A percentile compares a stretch with the other conserved stretches of the same genome.
These are phyloP conservation scores for Fraxinus paxiana DNA, from an alignment of 305 asterid genomes.

Conservation along the genomic window DNA sequence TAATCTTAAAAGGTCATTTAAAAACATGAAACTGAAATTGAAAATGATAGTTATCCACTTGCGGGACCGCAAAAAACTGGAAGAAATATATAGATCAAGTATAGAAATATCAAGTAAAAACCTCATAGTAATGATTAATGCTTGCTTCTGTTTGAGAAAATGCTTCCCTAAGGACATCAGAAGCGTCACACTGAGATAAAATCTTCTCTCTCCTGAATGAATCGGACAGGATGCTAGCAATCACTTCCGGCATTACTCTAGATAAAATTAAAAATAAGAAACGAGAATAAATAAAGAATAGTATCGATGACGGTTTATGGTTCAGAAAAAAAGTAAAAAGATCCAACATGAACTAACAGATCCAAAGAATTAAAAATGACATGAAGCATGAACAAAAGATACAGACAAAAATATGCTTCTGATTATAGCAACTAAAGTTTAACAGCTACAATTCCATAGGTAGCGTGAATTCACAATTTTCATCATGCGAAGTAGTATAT, in stretches of 20 bases:
- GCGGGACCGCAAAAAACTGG: conserved; percentile 5
- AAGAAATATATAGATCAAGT: conserved; percentile 17
- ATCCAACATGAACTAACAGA: neutral
- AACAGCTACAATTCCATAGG: conserved; percentile 4
- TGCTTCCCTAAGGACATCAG: conserved; percentile 93
- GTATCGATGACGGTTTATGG: neutral
- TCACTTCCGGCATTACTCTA: conserved; percentile 86
- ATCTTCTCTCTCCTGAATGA: conserved; percentile 64
- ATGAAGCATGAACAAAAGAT: conserved; percentile 10
- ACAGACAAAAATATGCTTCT: conserved; percentile 17
- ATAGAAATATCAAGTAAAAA: conserved; percentile 31
- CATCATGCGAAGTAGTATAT: neutral
- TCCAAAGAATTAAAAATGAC: neutral
- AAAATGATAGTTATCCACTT: conserved; percentile 12
- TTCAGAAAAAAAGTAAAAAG: neutral
- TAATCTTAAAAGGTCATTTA: neutral
- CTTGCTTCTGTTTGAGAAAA: conserved; percentile 77
- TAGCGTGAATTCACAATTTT: conserved; percentile 3
- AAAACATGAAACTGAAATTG: neutral
- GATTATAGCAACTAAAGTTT: conserved; percentile 2
- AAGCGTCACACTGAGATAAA: conserved; percentile 60
- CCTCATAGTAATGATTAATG: conserved; percentile 86
- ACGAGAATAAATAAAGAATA: conserved; percentile 27
- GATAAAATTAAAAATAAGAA: conserved; percentile 23
- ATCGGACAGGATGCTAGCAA: conserved; percentile 76